These are phyloP conservation scores for Cutaneotrichosporon cutaneum DNA, from an alignment of 1,284 basidiomycete genomes.

Conservation along the genomic window DNA sequence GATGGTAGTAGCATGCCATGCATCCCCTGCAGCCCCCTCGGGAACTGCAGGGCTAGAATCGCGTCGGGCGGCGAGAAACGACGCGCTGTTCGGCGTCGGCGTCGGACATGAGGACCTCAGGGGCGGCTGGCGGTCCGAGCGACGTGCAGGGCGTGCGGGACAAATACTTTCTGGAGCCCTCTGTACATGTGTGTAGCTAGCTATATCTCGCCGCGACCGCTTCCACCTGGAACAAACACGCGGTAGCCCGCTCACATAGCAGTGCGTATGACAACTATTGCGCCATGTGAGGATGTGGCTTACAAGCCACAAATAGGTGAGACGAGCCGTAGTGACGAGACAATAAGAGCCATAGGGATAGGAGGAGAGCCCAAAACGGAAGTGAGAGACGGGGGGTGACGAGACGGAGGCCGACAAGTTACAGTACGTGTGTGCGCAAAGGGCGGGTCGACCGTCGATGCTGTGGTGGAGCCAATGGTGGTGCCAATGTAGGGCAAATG, in stretches of 20 bases:
- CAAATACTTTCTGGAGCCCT: too few species aligned
- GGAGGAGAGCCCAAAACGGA: neutral
- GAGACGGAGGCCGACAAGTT: neutral
- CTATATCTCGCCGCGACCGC: too few species aligned
- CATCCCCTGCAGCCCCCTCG: too few species aligned
- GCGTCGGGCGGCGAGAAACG: too few species aligned
- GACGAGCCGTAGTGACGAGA: slow-evolving; percentile 1
- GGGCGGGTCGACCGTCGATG: neutral
- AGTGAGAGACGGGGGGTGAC: too few species aligned
- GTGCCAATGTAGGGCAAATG: neutral
- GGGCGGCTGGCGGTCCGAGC: too few species aligned
- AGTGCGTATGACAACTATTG: slow-evolving; percentile 11
- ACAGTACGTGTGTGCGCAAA: neutral
- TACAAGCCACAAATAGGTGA: neutral
- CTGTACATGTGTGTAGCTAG: too few species aligned
- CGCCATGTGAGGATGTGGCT: neutral
- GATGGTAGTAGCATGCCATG: too few species aligned
- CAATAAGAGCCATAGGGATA: slow-evolving; percentile 12
- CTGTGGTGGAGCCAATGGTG: neutral
- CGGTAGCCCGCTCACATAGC: slow-evolving; percentile 11
- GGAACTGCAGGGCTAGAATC: too few species aligned
- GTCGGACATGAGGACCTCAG: too few species aligned
- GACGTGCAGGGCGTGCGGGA: too few species aligned
- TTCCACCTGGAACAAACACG: neutral
- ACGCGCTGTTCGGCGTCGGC: too few species aligned